phyloP scores from a whole-genome alignment of 306 rosid genomes.

The Vicia sativa region DNA sequence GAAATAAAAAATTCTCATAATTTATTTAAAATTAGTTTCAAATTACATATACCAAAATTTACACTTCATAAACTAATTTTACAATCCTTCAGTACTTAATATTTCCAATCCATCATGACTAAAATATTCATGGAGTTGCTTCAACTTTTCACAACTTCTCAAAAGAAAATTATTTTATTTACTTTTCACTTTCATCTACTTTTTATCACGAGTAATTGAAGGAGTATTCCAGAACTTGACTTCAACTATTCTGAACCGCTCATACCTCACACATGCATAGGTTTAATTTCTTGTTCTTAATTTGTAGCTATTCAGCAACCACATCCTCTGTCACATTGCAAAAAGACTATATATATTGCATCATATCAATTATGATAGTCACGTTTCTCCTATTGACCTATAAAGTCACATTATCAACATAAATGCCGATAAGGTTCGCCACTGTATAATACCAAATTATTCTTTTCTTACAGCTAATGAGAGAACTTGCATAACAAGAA shows the following conservation, averaged over 20 bases:
- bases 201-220: slow-evolving; percentile 12
- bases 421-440: slow-evolving; percentile 18
- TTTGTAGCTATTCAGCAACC: neutral
- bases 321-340: neutral
- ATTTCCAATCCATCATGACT: neutral
- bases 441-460: neutral
- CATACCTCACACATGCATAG: neutral
- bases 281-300: neutral
- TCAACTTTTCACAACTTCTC: slow-evolving; percentile 3
- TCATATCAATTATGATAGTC: slow-evolving; percentile 13
- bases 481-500: neutral
- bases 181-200: slow-evolving; percentile 4
- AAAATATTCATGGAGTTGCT: neutral
- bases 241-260: neutral
- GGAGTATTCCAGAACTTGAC: neutral
- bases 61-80: neutral
- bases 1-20: no score
- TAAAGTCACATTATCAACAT: slow-evolving; percentile 31
- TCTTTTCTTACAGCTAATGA: neutral
- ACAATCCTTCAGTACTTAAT: neutral
- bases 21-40: no score
- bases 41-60: no score
- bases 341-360: neutral
- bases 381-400: slow-evolving; percentile 20
- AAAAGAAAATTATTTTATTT: neutral